A percentile compares a stretch with the other conserved stretches of the same genome.
These are phyloP conservation scores for Martensiomyces pterosporus DNA, from an alignment of 192 early-diverging fungal genomes.

Conservation along the genomic window DNA sequence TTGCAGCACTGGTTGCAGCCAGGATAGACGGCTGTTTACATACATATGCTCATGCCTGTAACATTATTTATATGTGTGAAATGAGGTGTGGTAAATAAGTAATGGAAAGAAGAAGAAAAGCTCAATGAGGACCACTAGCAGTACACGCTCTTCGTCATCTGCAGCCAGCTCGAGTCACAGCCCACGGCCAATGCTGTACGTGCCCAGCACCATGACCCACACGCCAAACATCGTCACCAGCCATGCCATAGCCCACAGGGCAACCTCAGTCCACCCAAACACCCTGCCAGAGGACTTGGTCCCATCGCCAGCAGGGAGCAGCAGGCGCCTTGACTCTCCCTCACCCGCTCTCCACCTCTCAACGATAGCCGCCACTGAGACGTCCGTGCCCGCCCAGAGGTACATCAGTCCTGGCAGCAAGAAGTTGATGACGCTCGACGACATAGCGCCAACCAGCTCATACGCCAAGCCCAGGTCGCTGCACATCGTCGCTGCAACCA, in stretches of 20 bases:
- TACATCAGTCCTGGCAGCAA: conserved; percentile 30
- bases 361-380: neutral
- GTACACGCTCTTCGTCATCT: neutral
- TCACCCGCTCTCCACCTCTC: too few relatives aligned
- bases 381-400: conserved; percentile 34
- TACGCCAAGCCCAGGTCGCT: conserved; percentile 38
- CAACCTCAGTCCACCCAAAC: conserved; percentile 2
- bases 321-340: neutral
- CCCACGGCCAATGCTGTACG: conserved; percentile 15
- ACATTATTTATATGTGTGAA: conserved; percentile 1
- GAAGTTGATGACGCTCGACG: conserved; percentile 35
- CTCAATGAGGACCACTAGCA: neutral
- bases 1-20: neutral
- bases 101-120: neutral
- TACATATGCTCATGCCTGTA: too few relatives aligned
- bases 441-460: conserved; percentile 33
- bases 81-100: too few relatives aligned
- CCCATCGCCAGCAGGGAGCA: too few relatives aligned
- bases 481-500: conserved; percentile 9
- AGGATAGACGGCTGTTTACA: neutral
- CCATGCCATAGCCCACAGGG: conserved; percentile 27
- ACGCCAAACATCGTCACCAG: conserved; percentile 22
- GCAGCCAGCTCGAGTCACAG: neutral
- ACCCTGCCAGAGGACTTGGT: too few relatives aligned
- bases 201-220: conserved; percentile 41